Base-by-base conservation (phyloP, 352 stramenopile genomes). In the Pythium monospermum region DNA sequence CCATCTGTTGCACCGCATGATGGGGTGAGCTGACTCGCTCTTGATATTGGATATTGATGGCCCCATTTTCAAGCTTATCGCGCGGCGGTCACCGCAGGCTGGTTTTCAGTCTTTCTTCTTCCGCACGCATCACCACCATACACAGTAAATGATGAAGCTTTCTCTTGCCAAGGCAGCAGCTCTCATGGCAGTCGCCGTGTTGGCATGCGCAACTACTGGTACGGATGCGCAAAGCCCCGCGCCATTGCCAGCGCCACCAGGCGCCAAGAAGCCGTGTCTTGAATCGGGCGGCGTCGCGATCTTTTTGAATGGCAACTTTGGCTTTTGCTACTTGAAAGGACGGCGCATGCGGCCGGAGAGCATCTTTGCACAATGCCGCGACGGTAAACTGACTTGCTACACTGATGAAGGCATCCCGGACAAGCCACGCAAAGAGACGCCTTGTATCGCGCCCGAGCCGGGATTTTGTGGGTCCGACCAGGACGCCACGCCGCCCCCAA, bases 321-420 rank as follows among this genome's bases (percentile, higher is more conserved):
- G 64, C 46, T 65, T 74, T 40, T 77, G 68, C 54, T 77, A 77
- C 68, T 48, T 77, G 27, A 64, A 67, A n/a, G 68, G 68, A n/a
- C 61, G 33, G 13, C 68, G 68, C 53, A 77, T 73, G 65, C 68
- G 61, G 19, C 55, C 25, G 4, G 61, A 51, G 30, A 72, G 68
- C 55, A 37, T 77, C 26, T 77, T 63, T 39, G 68, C 54, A 48
- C 57, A 71, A 42, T 77, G 68, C 56, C 53, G 55, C 18, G 61
- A 77, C 52, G 65, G 65, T 36, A 30, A 38, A 44, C 46, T 77
- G 27, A 47, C 57, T 36, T 77, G 68, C 61, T 77, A 59, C 41
- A 47, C 38, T 3, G 68, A 77, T 53, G 68, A 77, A 30, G 68
- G 64, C 53, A 73, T 74, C 49, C 68, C 68, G 1, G 68, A 74